phyloP scores from a whole-genome alignment of 768 basidiomycete species.

The Psilocybe subaeruginosa region DNA sequence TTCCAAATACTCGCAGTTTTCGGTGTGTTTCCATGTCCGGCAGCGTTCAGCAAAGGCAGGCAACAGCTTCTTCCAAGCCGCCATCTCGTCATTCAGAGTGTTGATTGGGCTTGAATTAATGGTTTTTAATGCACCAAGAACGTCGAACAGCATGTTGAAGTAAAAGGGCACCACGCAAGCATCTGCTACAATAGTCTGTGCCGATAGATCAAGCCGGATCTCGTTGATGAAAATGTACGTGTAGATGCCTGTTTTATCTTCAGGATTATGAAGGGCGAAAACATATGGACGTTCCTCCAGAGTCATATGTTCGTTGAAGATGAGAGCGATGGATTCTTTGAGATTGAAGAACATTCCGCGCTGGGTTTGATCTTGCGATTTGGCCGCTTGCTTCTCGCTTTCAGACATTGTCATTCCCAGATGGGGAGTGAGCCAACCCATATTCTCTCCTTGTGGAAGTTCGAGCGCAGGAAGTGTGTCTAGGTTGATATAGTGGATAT shows the following conservation, averaged over 20 bases:
- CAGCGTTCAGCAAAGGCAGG: conserved; percentile 57
- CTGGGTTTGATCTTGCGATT: neutral
- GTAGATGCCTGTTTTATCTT: conserved; percentile 22
- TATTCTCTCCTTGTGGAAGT: conserved; percentile 9
- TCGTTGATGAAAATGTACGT: conserved; percentile 49
- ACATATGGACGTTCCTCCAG: conserved; percentile 4
- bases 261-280: conserved; percentile 24
- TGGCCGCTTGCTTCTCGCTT: conserved; percentile 15
- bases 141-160: conserved; percentile 16
- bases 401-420: conserved; percentile 23
- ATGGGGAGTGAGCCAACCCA: conserved; percentile 29
- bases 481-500: conserved; percentile 33
- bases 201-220: conserved; percentile 48
- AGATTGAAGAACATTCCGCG: conserved; percentile 23
- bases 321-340: conserved; percentile 23
- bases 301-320: conserved; percentile 19
- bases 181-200: conserved; percentile 54
- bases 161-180: conserved; percentile 47
- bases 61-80: conserved; percentile 53
- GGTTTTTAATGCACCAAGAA: conserved; percentile 17
- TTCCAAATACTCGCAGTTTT: conserved; percentile 49
- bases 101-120: conserved; percentile 16
- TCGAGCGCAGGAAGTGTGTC: conserved; percentile 16
- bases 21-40: conserved; percentile 50
- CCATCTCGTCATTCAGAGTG: conserved; percentile 35